Evolutionary conservation across 306 rosid species (phyloP).

Genomic region (Fragaria iinumae): DNA sequence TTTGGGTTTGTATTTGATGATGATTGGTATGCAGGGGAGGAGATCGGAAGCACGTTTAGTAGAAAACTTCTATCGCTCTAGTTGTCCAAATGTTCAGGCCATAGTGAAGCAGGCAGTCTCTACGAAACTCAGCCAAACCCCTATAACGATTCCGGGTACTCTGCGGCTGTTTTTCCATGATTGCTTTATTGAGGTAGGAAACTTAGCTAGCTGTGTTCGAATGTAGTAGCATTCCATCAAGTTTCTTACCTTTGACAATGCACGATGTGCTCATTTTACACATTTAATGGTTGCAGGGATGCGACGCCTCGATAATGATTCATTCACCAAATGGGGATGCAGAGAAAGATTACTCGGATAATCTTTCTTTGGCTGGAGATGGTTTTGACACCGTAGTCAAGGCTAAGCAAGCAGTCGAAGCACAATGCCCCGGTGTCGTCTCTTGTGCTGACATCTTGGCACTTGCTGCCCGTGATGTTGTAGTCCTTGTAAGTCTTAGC

Average conservation of each 20-base stretch:
- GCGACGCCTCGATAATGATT: slow-evolving; percentile 73
- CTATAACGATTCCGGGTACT: slow-evolving; percentile 61
- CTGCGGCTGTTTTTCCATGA: slow-evolving; percentile 85
- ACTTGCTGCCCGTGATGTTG: slow-evolving; percentile 63
- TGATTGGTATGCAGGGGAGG: slow-evolving; percentile 15
- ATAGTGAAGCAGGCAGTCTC: slow-evolving; percentile 64
- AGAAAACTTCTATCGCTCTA: slow-evolving; percentile 53
- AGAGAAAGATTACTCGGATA: slow-evolving; percentile 63
- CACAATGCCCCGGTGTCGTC: slow-evolving; percentile 60
- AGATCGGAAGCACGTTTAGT: slow-evolving; percentile 40
- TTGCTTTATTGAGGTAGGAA: slow-evolving; percentile 69
- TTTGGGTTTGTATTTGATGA: slow-evolving; percentile 23
- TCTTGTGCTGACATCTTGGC: slow-evolving; percentile 86
- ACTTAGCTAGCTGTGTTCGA: background rate
- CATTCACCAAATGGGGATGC: slow-evolving; percentile 66
- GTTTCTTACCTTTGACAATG: background rate
- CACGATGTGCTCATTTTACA: background rate
- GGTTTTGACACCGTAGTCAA: slow-evolving; percentile 81
- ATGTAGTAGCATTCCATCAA: background rate
- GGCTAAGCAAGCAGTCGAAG: slow-evolving; percentile 76
- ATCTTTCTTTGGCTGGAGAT: slow-evolving; percentile 79
- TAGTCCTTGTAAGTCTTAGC: background rate
- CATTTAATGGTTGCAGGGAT: slow-evolving; percentile 45
- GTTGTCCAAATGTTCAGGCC: slow-evolving; percentile 66
- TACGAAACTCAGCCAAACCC: slow-evolving; percentile 47